Base-by-base conservation (phyloP, 306 rosid genomes). In the Rosa lucieae region DNA sequence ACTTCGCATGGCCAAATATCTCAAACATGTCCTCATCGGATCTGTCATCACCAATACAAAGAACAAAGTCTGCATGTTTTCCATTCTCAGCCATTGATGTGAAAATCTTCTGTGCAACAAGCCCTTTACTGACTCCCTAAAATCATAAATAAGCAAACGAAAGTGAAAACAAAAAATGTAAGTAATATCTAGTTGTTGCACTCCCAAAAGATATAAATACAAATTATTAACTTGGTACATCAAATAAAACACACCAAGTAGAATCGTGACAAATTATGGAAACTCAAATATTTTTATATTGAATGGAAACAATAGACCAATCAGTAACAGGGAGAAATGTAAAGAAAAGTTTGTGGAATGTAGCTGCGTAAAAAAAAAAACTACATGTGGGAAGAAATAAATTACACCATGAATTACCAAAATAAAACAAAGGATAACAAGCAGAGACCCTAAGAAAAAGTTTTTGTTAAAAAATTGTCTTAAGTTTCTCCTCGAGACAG, bases 101-200 rank as follows among this genome's bases (percentile, higher is more conserved):
- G n/a, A 32, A 92, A 63, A 92, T 86, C 86, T 78, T 92, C 62
- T 90, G 93, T 23, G 93, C 95, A 40, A 85, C 95, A 8, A 83
- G 58, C 49, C 97, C 97, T 81, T 92, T 92, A 85, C 87, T 89
- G 78, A 89, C 95, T 78, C 89, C 97, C 97, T 92, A 87, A 62
- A 89, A 73, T 20, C 66, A 55, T 39, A 52, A 1, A 35, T 6
- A 10, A 59, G 73, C 8, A n/a, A 42, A 13, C 20, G 39, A 42
- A 8, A 23, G 29, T 48, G 49, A 35, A 56, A 26, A 80, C 37
- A n/a, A n/a, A n/a, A n/a, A 80, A 46, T 10, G 77, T 23, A 70
- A 47, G 15, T 69, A 76, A 48, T 61, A n/a, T 23, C 11, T 43
- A 21, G 2, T 70, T 17, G 61, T 35, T 47, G 17, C 43, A 49